These are phyloP conservation scores for Excoecaria agallocha DNA, from an alignment of 345 rosid species.

Conservation along the genomic window DNA sequence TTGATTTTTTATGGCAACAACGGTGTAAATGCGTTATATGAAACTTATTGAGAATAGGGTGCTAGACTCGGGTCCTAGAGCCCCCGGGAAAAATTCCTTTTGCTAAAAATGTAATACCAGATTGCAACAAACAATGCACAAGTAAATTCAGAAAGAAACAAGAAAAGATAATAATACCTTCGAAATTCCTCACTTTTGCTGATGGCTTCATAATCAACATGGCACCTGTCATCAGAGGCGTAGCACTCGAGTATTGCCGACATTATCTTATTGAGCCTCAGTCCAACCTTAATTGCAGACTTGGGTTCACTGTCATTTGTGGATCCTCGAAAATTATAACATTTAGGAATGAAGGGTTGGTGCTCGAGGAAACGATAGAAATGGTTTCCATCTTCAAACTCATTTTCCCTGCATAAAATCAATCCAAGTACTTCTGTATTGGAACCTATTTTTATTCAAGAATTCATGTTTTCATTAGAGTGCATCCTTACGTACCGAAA, in stretches of 20 bases:
- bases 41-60: background rate
- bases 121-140: background rate
- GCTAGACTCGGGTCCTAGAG: background rate
- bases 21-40: too few relatives aligned
- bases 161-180: slow-evolving; percentile 41
- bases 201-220: slow-evolving; percentile 59
- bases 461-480: background rate
- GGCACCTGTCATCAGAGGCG: slow-evolving; percentile 60
- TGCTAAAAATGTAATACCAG: background rate
- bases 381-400: slow-evolving; percentile 79
- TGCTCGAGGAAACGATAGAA: slow-evolving; percentile 87
- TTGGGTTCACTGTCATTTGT: slow-evolving; percentile 63
- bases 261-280: slow-evolving; percentile 62
- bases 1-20: background rate
- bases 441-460: background rate
- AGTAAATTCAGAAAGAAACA: background rate
- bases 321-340: slow-evolving; percentile 60
- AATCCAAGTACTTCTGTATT: background rate
- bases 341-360: slow-evolving; percentile 57
- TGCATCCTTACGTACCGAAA: slow-evolving; percentile 55
- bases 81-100: background rate
- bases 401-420: slow-evolving; percentile 52
- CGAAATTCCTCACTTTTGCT: slow-evolving; percentile 77
- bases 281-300: slow-evolving; percentile 44
- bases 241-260: slow-evolving; percentile 73